Base-by-base conservation (phyloP, 2,329 filamentous ascomycete species). In the Colletotrichum horii region DNA sequence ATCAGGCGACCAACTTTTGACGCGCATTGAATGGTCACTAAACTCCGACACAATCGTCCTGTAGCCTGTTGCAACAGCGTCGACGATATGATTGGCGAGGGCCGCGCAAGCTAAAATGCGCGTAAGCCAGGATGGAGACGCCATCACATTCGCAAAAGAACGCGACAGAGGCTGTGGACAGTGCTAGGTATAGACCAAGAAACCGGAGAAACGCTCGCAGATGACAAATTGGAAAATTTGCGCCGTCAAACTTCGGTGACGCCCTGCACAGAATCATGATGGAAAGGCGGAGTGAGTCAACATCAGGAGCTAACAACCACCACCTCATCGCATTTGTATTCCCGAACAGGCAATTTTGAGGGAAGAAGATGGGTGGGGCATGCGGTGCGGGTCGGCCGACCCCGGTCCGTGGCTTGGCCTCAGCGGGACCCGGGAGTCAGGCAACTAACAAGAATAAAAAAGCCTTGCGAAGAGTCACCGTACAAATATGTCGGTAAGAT, bases 1-100 rank as follows among this genome's bases (percentile, higher is more conserved):
- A 60, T 72, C 70, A 43, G 70, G 55, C 4, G 52, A 56, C 64
- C 64, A 72, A 24, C 61, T 61, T 52, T 72, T 72, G 55, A 67
- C 65, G 55, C 70, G 70, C 11, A 72, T 43, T 28, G 55, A 15
- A 12, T 68, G 22, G 56, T 32, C 55, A 19, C 55, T 36, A 34
- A 68, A 68, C 24, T 22, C 60, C 28, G 70, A 68, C 19, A 38
- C 30, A 34, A 68, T 65, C n/a, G 70, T 68, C 28, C 22, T 62
- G 28, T 72, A 68, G 9, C 64, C 70, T 24, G 64, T 60, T 28
- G 19, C 12, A 19, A 38, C 16, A 30, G 30, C 70, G 14, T 11
- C 24, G 19, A 62, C 56, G 38, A 58, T 22, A 24, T 61, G 56
- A 34, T 62, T 62, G 61, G 48, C 22, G 32, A 71, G 58, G 64